phyloP scores from a whole-genome alignment of 345 rosid species.

The Raphanus raphanistrum region DNA sequence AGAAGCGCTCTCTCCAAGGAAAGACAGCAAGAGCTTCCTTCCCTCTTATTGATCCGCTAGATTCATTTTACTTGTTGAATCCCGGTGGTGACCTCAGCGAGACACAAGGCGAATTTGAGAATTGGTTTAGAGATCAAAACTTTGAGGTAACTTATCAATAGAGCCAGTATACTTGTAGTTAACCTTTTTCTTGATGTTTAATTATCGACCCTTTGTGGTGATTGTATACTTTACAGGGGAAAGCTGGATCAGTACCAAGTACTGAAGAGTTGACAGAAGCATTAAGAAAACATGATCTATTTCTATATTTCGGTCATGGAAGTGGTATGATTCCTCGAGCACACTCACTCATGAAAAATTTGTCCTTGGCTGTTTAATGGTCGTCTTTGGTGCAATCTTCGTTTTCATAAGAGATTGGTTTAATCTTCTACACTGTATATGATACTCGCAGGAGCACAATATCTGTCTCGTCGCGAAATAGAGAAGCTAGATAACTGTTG shows the following conservation, averaged over 20 bases:
- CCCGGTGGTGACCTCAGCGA: constrained; percentile 78
- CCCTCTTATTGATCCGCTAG: constrained; percentile 84
- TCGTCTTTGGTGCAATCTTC: background rate
- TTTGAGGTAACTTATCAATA: constrained; percentile 56
- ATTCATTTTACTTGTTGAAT: constrained; percentile 84
- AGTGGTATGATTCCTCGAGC: constrained; percentile 59
- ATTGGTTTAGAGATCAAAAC: constrained; percentile 79
- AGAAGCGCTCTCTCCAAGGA: constrained; percentile 46
- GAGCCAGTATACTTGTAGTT: constrained; percentile 4
- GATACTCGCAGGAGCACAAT: constrained; percentile 63
- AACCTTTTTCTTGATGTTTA: background rate
- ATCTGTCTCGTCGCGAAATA: constrained; percentile 61
- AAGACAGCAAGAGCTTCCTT: constrained; percentile 48
- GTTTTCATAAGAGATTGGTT: constrained; percentile 15
- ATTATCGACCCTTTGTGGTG: background rate
- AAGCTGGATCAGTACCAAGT: constrained; percentile 75
- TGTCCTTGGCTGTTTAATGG: background rate
- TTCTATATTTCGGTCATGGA: constrained; percentile 91
- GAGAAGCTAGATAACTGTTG: constrained; percentile 77
- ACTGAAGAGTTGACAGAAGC: constrained; percentile 68
- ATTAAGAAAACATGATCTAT: constrained; percentile 78
- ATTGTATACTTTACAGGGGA: constrained; percentile 56
- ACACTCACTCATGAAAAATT: background rate
- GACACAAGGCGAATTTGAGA: constrained; percentile 70
- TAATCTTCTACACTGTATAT: constrained; percentile 1